phyloP scores from a whole-genome alignment of 345 rosid species.

The Citrus reticulata region DNA sequence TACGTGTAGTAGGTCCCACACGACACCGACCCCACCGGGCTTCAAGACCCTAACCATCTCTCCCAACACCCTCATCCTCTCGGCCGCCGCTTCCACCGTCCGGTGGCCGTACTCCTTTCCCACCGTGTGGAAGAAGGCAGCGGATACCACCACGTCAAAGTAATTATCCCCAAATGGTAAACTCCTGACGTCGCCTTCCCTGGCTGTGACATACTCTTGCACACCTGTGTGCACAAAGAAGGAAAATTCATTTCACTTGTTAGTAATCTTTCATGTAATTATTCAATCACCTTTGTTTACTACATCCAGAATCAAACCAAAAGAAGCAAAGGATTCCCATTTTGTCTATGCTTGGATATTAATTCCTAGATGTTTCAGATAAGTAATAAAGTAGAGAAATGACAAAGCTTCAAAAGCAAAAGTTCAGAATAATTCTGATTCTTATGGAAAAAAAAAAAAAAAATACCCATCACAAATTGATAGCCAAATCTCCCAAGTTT shows the following conservation, averaged over 20 bases:
- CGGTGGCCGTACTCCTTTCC: constrained; percentile 84
- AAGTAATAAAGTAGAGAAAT: neutral
- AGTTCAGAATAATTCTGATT: neutral
- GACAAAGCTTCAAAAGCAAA: neutral
- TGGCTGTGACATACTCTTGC: constrained; percentile 91
- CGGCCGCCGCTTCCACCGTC: constrained; percentile 90
- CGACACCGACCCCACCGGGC: constrained; percentile 71
- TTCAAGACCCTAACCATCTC: constrained; percentile 89
- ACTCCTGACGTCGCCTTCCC: constrained; percentile 82
- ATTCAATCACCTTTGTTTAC: neutral
- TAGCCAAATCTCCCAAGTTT: neutral
- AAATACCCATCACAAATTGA: neutral
- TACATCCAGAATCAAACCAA: neutral
- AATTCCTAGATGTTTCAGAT: neutral
- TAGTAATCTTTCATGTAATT: neutral
- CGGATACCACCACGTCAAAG: constrained; percentile 94
- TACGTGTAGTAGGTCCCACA: constrained; percentile 85
- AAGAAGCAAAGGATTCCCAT: neutral
- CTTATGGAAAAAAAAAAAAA: neutral
- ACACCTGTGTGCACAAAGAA: constrained; percentile 42
- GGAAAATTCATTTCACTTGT: neutral
- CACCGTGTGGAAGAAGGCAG: constrained; percentile 69
- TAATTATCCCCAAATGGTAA: constrained; percentile 81
- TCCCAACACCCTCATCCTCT: constrained; percentile 77
- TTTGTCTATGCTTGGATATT: neutral